phyloP scores from a whole-genome alignment of 768 basidiomycete species.

The Goffeauzyma gilvescens region DNA sequence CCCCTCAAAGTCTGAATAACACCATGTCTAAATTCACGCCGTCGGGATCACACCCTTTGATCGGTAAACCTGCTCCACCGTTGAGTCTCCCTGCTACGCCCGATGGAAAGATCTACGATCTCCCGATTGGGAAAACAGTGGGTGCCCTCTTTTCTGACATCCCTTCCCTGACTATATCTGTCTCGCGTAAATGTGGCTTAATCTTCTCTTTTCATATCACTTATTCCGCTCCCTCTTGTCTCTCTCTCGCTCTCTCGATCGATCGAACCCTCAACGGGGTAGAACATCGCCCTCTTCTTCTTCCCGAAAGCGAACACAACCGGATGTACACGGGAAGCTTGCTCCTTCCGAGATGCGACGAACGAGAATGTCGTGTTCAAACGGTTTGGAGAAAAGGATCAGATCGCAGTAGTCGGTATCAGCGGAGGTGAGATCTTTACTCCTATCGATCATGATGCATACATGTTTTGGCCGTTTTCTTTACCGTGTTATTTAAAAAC shows the following conservation, averaged over 20 bases:
- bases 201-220: background rate
- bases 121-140: conserved; percentile 33
- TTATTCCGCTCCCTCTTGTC: background rate
- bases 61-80: conserved; percentile 48
- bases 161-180: too few relatives aligned
- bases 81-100: conserved; percentile 46
- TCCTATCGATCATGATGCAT: background rate
- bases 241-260: background rate
- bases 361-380: conserved; percentile 45
- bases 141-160: too few relatives aligned
- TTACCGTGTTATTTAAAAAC: background rate
- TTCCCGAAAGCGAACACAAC: conserved; percentile 40
- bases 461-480: background rate
- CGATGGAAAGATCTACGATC: conserved; percentile 43
- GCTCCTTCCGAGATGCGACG: conserved; percentile 61
- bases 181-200: too few relatives aligned
- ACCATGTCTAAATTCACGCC: too few relatives aligned
- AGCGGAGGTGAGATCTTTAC: conserved; percentile 35
- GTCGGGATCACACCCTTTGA: conserved; percentile 39
- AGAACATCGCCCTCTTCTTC: conserved; percentile 59
- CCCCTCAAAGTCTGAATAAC: too few relatives aligned
- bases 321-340: conserved; percentile 66
- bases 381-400: conserved; percentile 33
- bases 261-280: background rate
- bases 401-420: conserved; percentile 53